Evolutionary conservation across 73 alveolate species (phyloP), one percentile per base, ranked within the genome.

Genomic region (Paramecium pentaurelia): DNA sequence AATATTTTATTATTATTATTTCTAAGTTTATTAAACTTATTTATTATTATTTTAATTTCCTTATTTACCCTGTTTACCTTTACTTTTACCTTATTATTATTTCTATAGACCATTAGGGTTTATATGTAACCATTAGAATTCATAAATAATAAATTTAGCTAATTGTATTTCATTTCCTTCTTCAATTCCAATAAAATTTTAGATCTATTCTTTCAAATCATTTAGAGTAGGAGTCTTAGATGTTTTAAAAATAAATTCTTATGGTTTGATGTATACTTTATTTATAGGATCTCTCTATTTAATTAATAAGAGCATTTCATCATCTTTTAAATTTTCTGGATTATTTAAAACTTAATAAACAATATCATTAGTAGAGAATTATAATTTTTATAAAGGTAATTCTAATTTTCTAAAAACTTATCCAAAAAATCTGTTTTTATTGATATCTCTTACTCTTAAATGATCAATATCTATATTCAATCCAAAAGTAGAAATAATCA

Each of bases 401-500:
- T 80, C 75, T 22, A 45, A 27, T 47, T 47, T 80, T 49, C 58
- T 80, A 10, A 45, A 44, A 4, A 47, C 73, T 14, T 40, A 32
- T n/a, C 75, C 71, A 80, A 80, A 80, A n/a, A 45, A 80, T 42
- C 58, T 25, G 25, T 32, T 42, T 45, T 80, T 80, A 27, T 45
- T 45, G n/a, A 80, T 80, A 12, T 80, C 91, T 80, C 91, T 80
- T 5, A 80, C 71, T 80, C 91, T 80, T 10, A 80, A 40, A 4
- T 49, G 34, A 22, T 42, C 77, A 80, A 45, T 11, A 20, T 25
- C 77, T 3, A 80, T n/a, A 30, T 47, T 25, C 34, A 80, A 49
- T 12, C 38, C 30, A 32, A 80, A 80, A 2, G 91, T 47, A 16
- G 49, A 25, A 20, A 80, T 47, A n/a, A 80, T 80, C 91, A 80